Conservation (phyloP, 78 protist species). For the Guillardia theta region DNA sequence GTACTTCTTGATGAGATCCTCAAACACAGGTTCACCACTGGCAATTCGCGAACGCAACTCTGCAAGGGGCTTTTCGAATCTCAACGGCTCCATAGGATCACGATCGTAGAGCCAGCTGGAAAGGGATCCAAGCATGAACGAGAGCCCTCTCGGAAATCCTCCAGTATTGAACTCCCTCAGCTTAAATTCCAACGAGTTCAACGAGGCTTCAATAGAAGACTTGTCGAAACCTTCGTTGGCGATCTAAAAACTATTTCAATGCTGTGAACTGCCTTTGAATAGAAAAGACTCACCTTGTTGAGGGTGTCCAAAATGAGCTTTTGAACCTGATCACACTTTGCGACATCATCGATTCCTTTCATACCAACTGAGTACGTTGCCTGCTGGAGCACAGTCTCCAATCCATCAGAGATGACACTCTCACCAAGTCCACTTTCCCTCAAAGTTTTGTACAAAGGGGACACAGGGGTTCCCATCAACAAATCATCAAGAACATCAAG, state of each 20-base stretch:
- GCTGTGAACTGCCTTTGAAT: too few relatives aligned
- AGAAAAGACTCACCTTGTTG: too few relatives aligned
- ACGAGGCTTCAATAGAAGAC: background rate
- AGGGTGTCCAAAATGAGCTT: too few relatives aligned
- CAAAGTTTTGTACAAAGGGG: constrained; percentile 33
- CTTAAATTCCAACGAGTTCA: constrained; percentile 52
- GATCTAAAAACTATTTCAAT: background rate
- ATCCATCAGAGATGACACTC: background rate
- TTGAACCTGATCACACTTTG: background rate
- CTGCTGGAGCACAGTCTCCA: constrained; percentile 15
- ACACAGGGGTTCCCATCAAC: constrained; percentile 52
- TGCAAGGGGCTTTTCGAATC: constrained; percentile 8
- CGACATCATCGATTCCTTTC: background rate
- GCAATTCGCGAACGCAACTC: background rate
- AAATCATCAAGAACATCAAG: constrained; percentile 39
- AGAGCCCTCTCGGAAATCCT: constrained; percentile 39
- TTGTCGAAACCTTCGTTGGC: background rate
- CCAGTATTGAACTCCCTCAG: constrained; percentile 63
- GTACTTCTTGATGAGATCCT: constrained; percentile 4
- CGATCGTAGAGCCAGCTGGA: constrained; percentile 37
- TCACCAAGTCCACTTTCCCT: constrained; percentile 3
- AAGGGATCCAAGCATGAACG: constrained; percentile 1
- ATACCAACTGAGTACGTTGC: constrained; percentile 9
- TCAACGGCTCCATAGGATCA: background rate
- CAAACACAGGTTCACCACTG: constrained; percentile 15